A percentile compares a stretch with the other conserved stretches of the same genome.
These are phyloP conservation scores for Aciculosporium take DNA, from an alignment of 2,329 filamentous ascomycete genomes.

Conservation along the genomic window DNA sequence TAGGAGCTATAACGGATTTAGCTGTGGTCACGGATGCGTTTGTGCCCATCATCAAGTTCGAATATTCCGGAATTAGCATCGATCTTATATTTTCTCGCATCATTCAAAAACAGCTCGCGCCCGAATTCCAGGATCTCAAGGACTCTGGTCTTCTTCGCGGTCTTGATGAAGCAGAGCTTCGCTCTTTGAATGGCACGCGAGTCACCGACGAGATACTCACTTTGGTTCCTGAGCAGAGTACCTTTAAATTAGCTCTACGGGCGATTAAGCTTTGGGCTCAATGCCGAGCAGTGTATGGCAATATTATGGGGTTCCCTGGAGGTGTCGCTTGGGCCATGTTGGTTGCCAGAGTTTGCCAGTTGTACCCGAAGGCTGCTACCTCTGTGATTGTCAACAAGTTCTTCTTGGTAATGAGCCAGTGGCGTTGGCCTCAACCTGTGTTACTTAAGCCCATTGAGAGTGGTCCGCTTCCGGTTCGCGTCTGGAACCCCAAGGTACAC, in stretches of 20 bases:
- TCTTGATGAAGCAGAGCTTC: slow-evolving; percentile 71
- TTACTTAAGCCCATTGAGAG: slow-evolving; percentile 78
- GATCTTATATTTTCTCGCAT: slow-evolving; percentile 83
- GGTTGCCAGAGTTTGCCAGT: slow-evolving; percentile 85
- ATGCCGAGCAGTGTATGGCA: slow-evolving; percentile 81
- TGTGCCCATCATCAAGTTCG: slow-evolving; percentile 95
- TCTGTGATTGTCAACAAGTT: slow-evolving; percentile 87
- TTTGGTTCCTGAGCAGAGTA: slow-evolving; percentile 76
- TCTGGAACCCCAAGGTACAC: slow-evolving; percentile 81
- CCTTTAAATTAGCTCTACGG: slow-evolving; percentile 76
- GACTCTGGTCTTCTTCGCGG: slow-evolving; percentile 78
- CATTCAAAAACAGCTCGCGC: slow-evolving; percentile 53
- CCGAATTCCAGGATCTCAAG: slow-evolving; percentile 53
- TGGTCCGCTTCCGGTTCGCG: slow-evolving; percentile 63
- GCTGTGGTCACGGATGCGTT: slow-evolving; percentile 79
- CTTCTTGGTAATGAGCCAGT: slow-evolving; percentile 79
- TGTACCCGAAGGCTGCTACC: slow-evolving; percentile 84
- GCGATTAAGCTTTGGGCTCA: slow-evolving; percentile 97
- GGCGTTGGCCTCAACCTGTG: slow-evolving; percentile 92
- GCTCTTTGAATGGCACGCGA: slow-evolving; percentile 84
- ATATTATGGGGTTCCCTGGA: slow-evolving; percentile 91
- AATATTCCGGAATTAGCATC: slow-evolving; percentile 81
- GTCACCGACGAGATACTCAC: slow-evolving; percentile 87
- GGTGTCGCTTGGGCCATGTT: slow-evolving; percentile 98
- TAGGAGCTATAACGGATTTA: slow-evolving; percentile 71